These are phyloP conservation scores for Clitoria ternatea DNA, from an alignment of 306 rosid species.

Conservation along the genomic window DNA sequence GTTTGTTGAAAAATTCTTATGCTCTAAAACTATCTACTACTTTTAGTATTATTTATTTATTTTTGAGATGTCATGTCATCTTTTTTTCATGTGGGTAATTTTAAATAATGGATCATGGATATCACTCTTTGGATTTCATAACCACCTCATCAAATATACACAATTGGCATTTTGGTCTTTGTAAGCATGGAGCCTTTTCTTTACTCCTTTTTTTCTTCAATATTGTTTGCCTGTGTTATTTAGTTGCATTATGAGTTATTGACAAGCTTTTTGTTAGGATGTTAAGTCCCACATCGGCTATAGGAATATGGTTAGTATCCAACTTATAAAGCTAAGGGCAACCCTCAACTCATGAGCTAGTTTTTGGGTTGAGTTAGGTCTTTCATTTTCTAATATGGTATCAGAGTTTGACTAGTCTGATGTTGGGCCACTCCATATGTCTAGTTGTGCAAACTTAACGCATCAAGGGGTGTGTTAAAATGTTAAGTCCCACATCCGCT, in stretches of 20 bases:
- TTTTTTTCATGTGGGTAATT: neutral
- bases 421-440: too few relatives aligned
- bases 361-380: too few relatives aligned
- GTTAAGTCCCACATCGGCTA: too few relatives aligned
- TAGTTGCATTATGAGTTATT: neutral
- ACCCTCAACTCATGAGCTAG: too few relatives aligned
- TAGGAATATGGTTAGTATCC: too few relatives aligned
- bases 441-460: too few relatives aligned
- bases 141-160: neutral
- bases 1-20: neutral
- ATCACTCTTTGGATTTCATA: conserved; percentile 11
- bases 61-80: neutral
- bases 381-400: too few relatives aligned
- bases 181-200: neutral
- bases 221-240: neutral
- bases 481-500: too few relatives aligned
- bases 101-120: neutral
- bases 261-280: conserved; percentile 11
- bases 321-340: too few relatives aligned
- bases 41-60: neutral
- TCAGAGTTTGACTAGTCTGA: too few relatives aligned
- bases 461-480: too few relatives aligned
- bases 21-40: neutral
- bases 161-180: neutral
- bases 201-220: neutral